Evolutionary conservation across 1,284 basidiomycete species (phyloP).

Genomic region (Malassezia vespertilionis): DNA sequence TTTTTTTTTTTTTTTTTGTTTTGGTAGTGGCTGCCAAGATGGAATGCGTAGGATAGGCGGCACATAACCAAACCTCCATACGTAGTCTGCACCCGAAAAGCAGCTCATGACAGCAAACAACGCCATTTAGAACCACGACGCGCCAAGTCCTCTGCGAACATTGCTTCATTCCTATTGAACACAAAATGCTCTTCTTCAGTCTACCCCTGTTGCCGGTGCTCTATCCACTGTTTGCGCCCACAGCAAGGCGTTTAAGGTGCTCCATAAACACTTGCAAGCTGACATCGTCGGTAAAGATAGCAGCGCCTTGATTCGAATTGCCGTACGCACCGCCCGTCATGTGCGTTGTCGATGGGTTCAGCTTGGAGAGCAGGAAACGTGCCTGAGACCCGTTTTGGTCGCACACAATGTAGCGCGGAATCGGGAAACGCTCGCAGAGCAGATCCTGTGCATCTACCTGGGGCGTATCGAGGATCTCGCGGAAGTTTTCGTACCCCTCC

Average conservation of each 20-base stretch:
- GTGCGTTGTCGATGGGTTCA: constrained; percentile 96
- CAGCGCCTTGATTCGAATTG: constrained; percentile 57
- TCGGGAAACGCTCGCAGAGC: constrained; percentile 85
- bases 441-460: constrained; percentile 63
- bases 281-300: constrained; percentile 98
- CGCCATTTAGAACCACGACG: no score
- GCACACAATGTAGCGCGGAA: constrained; percentile 93
- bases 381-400: constrained; percentile 97
- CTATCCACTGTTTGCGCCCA: constrained; percentile 38
- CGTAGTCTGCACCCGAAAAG: no score
- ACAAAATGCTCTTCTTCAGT: no score
- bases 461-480: constrained; percentile 79
- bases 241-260: constrained; percentile 48
- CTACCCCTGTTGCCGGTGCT: no score
- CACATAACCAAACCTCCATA: no score
- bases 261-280: constrained; percentile 49
- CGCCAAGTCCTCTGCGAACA: no score
- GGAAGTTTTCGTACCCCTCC: constrained; percentile 97
- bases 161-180: no score
- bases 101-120: no score
- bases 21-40: no score
- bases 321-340: constrained; percentile 61
- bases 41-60: no score
- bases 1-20: no score
- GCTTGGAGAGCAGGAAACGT: constrained; percentile 85